Percentiles rank a stretch among this genome's conserved stretches.
phyloP scores from a whole-genome alignment of 208 protist species.

The Plasmodiophora brassicae region DNA sequence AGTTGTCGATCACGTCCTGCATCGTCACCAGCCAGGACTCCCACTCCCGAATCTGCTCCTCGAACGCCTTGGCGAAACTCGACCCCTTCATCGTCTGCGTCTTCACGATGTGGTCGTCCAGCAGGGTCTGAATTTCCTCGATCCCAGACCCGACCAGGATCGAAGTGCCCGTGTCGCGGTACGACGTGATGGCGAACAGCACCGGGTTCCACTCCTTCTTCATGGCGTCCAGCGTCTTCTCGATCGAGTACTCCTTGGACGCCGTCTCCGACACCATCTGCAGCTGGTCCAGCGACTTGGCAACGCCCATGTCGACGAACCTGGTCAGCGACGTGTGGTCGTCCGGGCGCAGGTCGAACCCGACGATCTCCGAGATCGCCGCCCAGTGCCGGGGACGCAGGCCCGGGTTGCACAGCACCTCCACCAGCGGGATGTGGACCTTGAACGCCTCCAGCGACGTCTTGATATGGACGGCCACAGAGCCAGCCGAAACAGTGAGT shows the following conservation, averaged over 20 bases:
- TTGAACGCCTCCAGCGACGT: slow-evolving; percentile 76
- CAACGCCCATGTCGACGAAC: slow-evolving; percentile 71
- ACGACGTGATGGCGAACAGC: slow-evolving; percentile 52
- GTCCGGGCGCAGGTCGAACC: slow-evolving; percentile 56
- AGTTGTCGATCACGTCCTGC: slow-evolving; percentile 60
- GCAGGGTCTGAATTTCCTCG: slow-evolving; percentile 65
- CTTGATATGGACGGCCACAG: slow-evolving; percentile 20
- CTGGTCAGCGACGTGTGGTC: slow-evolving; percentile 69
- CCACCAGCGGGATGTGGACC: slow-evolving; percentile 85
- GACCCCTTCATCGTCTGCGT: slow-evolving; percentile 60
- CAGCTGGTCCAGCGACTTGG: slow-evolving; percentile 76
- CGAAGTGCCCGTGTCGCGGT: slow-evolving; percentile 69
- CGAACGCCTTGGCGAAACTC: slow-evolving; percentile 52
- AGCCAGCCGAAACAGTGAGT: background rate
- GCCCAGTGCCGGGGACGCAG: slow-evolving; percentile 66
- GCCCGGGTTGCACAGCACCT: slow-evolving; percentile 78
- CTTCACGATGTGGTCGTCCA: slow-evolving; percentile 63
- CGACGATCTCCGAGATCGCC: slow-evolving; percentile 76
- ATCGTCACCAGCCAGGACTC: slow-evolving; percentile 42
- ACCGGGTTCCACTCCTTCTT: slow-evolving; percentile 53
- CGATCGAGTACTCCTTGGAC: slow-evolving; percentile 89
- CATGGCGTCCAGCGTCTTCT: slow-evolving; percentile 88
- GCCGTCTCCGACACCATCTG: slow-evolving; percentile 80
- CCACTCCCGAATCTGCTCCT: slow-evolving; percentile 50
- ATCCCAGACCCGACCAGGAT: slow-evolving; percentile 79